A percentile compares a stretch with the other conserved stretches of the same genome.
Evolutionary conservation across 768 basidiomycete genomes (phyloP).

Genomic region (Serendipita sp.): DNA sequence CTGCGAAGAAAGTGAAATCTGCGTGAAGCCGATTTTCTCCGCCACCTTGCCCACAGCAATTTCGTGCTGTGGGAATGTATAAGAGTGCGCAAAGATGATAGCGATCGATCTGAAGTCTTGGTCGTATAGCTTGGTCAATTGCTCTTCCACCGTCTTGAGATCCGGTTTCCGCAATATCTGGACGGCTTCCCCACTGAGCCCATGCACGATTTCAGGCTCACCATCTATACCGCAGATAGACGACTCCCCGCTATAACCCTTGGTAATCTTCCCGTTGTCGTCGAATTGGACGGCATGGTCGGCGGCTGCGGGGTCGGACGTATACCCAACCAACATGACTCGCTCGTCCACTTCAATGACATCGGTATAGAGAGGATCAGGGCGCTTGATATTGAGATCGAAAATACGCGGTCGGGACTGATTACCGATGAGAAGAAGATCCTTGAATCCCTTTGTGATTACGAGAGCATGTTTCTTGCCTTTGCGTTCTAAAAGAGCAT

Average conservation of each 20-base stretch:
- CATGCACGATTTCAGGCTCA: constrained; percentile 44
- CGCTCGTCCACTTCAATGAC: constrained; percentile 79
- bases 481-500: constrained; percentile 87
- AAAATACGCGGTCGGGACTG: constrained; percentile 92
- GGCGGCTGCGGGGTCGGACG: constrained; percentile 70
- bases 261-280: constrained; percentile 44
- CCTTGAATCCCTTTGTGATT: constrained; percentile 83
- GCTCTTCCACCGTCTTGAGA: constrained; percentile 30
- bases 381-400: constrained; percentile 76
- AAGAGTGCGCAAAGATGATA: constrained; percentile 81
- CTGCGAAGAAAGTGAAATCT: constrained; percentile 75
- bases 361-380: constrained; percentile 55
- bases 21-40: constrained; percentile 65
- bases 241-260: constrained; percentile 50
- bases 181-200: constrained; percentile 81
- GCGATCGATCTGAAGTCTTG: constrained; percentile 81
- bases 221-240: constrained; percentile 44
- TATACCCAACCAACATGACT: constrained; percentile 85
- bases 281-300: constrained; percentile 64
- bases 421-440: constrained; percentile 84
- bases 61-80: constrained; percentile 83
- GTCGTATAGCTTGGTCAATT: constrained; percentile 56
- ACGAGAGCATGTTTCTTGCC: constrained; percentile 82
- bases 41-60: constrained; percentile 54
- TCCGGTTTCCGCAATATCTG: constrained; percentile 69